These are phyloP conservation scores for Nematodospora valgi DNA, from an alignment of 805 yeast genomes.

Conservation along the genomic window DNA sequence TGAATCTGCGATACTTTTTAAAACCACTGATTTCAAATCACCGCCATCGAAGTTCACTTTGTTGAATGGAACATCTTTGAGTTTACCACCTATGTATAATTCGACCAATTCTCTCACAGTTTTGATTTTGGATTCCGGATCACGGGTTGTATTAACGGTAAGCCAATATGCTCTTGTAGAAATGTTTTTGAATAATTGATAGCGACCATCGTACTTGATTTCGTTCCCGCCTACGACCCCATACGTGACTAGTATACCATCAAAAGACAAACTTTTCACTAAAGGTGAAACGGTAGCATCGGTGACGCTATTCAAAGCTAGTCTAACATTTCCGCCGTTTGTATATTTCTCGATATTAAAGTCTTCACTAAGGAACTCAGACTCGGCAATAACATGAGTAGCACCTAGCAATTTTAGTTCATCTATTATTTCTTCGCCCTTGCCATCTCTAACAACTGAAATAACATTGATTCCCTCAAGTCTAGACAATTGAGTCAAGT, in stretches of 20 bases:
- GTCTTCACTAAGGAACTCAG: slow-evolving; percentile 18
- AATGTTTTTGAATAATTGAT: slow-evolving; percentile 30
- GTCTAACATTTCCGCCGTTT: slow-evolving; percentile 19
- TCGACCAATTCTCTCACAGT: slow-evolving; percentile 55
- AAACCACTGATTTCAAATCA: slow-evolving; percentile 40
- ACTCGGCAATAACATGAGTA: slow-evolving; percentile 27
- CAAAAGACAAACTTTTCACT: slow-evolving; percentile 21
- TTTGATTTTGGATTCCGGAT: slow-evolving; percentile 58
- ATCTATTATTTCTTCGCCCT: slow-evolving; percentile 18
- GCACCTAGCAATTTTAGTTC: slow-evolving; percentile 27
- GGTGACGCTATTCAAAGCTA: slow-evolving; percentile 32
- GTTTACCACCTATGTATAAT: slow-evolving; percentile 55
- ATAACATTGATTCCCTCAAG: slow-evolving; percentile 23
- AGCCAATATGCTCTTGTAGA: slow-evolving; percentile 30
- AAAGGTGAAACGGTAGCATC: slow-evolving; percentile 21
- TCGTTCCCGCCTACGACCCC: slow-evolving; percentile 19
- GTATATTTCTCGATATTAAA: slow-evolving; percentile 13
- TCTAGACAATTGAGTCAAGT: slow-evolving; percentile 26
- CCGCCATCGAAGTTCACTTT: slow-evolving; percentile 32
- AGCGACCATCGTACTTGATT: slow-evolving; percentile 17
- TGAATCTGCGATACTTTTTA: slow-evolving; percentile 40
- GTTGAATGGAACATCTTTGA: slow-evolving; percentile 46
- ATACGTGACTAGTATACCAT: slow-evolving; percentile 27
- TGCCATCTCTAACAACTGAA: slow-evolving; percentile 27
- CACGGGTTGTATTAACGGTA: slow-evolving; percentile 19